A percentile compares a stretch with the other conserved stretches of the same genome.
Conservation (phyloP, 129 eudicot species). For the Artemisia argyi region DNA sequence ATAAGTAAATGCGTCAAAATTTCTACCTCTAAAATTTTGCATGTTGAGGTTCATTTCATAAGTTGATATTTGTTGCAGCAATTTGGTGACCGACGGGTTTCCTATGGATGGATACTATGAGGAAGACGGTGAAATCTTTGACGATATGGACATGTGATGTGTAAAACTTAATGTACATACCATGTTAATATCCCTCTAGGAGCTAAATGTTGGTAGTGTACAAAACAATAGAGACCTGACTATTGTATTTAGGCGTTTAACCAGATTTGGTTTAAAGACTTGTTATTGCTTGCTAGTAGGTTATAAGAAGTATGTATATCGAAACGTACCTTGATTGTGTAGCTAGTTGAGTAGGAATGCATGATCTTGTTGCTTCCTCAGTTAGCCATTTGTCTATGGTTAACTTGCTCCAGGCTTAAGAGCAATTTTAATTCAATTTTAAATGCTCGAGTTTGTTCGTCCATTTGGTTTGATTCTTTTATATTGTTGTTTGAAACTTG, state of each 20-base stretch:
- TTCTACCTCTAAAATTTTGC: too few relatives aligned
- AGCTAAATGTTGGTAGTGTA: slow-evolving; percentile 29
- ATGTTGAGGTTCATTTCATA: too few relatives aligned
- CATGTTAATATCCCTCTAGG: slow-evolving; percentile 43
- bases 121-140: slow-evolving; percentile 76
- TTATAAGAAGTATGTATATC: slow-evolving; percentile 13
- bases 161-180: slow-evolving; percentile 23
- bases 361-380: slow-evolving; percentile 29
- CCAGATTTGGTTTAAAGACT: not conserved
- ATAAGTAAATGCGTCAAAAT: too few relatives aligned
- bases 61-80: too few relatives aligned
- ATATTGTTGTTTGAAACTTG: not conserved
- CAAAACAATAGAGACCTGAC: slow-evolving; percentile 27
- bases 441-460: not conserved
- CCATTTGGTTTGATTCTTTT: not conserved
- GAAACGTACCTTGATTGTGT: not conserved
- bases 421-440: not conserved
- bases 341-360: slow-evolving; percentile 12
- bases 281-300: not conserved
- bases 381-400: slow-evolving; percentile 10
- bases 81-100: too few relatives aligned
- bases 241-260: slow-evolving; percentile 17
- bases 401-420: slow-evolving; percentile 19
- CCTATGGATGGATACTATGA: slow-evolving; percentile 23
- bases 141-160: slow-evolving; percentile 79